phyloP scores from a whole-genome alignment of 192 early-diverging fungal species.

The Coemansia sp. region DNA sequence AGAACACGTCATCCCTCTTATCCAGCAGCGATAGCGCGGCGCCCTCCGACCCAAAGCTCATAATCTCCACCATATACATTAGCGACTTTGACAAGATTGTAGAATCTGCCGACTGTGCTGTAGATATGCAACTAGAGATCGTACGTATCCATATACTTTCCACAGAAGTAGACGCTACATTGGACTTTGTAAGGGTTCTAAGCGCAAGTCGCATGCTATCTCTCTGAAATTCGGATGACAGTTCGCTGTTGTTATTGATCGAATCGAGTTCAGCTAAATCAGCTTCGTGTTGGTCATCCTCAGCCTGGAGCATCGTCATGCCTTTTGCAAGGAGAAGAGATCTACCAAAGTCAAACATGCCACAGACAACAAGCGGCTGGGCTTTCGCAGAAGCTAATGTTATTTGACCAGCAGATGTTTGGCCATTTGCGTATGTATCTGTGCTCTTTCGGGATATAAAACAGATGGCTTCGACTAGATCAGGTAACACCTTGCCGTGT shows the following conservation, averaged over 20 bases:
- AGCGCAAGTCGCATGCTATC: conserved; percentile 28
- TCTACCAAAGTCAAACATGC: conserved; percentile 33
- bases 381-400: neutral
- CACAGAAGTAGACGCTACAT: neutral
- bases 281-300: neutral
- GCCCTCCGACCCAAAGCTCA: conserved; percentile 24
- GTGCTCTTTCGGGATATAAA: conserved; percentile 16
- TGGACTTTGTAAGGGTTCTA: neutral
- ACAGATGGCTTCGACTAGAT: conserved; percentile 15
- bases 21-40: conserved; percentile 24
- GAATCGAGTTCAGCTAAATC: conserved; percentile 26
- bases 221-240: conserved; percentile 23
- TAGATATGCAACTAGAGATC: conserved; percentile 5
- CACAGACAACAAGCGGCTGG: conserved; percentile 20
- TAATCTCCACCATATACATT: conserved; percentile 30
- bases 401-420: neutral
- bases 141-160: conserved; percentile 19
- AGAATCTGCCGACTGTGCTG: conserved; percentile 1
- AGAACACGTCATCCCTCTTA: conserved; percentile 15
- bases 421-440: neutral
- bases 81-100: conserved; percentile 23
- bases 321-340: conserved; percentile 36
- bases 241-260: conserved; percentile 22
- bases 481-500: conserved; percentile 11
- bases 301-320: neutral